These are phyloP conservation scores for Curvularia eragrostidis DNA, from an alignment of 2,329 filamentous ascomycete species.

Conservation along the genomic window DNA sequence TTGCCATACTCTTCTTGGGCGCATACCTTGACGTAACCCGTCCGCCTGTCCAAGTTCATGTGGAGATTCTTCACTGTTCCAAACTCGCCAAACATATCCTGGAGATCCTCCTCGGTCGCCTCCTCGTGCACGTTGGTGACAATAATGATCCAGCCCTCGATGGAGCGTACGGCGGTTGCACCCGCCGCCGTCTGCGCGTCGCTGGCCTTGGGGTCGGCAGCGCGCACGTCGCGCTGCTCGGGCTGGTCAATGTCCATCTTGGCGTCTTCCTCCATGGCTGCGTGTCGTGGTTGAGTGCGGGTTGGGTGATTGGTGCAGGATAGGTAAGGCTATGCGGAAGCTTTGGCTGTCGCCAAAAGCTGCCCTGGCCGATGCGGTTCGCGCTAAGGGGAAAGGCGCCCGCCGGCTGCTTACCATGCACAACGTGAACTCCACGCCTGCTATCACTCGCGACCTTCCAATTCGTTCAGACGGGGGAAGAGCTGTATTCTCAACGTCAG, in stretches of 20 bases:
- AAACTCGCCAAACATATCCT: slow-evolving; percentile 82
- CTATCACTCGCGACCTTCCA: slow-evolving; percentile 1
- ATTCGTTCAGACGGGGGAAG: background rate
- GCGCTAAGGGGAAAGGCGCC: slow-evolving; percentile 15
- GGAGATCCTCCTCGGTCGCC: slow-evolving; percentile 81
- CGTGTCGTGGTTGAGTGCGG: slow-evolving; percentile 9
- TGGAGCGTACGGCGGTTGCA: slow-evolving; percentile 82
- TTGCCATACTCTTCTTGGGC: background rate
- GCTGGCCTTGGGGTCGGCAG: slow-evolving; percentile 59
- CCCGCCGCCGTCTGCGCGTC: slow-evolving; percentile 76
- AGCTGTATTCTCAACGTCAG: slow-evolving; percentile 1
- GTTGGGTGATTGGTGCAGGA: slow-evolving; percentile 4
- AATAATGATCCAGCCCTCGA: slow-evolving; percentile 88
- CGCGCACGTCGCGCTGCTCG: slow-evolving; percentile 45
- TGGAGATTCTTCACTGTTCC: slow-evolving; percentile 89
- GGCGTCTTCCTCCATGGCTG: slow-evolving; percentile 54
- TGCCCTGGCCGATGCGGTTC: slow-evolving; percentile 10
- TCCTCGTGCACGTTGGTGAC: slow-evolving; percentile 89
- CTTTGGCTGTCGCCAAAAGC: slow-evolving; percentile 18
- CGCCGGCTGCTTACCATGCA: slow-evolving; percentile 5
- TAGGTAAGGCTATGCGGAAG: slow-evolving; percentile 3
- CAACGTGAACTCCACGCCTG: slow-evolving; percentile 1
- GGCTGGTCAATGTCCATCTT: slow-evolving; percentile 55
- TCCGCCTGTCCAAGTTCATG: slow-evolving; percentile 80
- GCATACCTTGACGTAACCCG: slow-evolving; percentile 84